Conservation (phyloP, 2,329 filamentous ascomycete genomes). For the Clonostachys sp. region DNA sequence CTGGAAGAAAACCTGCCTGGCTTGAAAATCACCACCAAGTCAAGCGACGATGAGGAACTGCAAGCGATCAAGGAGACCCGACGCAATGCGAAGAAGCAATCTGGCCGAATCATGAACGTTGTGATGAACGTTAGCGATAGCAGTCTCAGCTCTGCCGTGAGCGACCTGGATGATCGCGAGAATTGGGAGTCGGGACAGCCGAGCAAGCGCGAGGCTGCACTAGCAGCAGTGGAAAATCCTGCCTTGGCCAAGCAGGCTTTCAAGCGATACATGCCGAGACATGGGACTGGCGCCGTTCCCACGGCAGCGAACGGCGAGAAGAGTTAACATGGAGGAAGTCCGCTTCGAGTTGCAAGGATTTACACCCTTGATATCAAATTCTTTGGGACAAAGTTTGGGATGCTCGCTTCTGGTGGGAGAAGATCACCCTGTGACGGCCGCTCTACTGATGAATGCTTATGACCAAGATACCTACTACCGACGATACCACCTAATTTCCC, state of each 20-base stretch:
- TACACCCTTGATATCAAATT: not conserved
- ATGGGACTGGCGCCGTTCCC: not conserved
- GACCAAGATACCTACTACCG: too few species aligned
- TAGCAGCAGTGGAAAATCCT: slow-evolving; percentile 47
- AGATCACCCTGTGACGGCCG: too few species aligned
- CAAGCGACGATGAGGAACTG: slow-evolving; percentile 76
- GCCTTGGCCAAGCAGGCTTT: slow-evolving; percentile 31
- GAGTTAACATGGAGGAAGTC: not conserved
- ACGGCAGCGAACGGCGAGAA: not conserved
- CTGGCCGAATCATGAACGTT: slow-evolving; percentile 45
- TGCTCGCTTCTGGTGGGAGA: too few species aligned
- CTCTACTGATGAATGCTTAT: too few species aligned
- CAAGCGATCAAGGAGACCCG: slow-evolving; percentile 72
- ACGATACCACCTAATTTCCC: too few species aligned
- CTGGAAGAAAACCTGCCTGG: slow-evolving; percentile 72
- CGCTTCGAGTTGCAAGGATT: not conserved
- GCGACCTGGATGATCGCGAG: slow-evolving; percentile 42
- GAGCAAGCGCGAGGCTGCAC: slow-evolving; percentile 48
- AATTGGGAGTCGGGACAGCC: slow-evolving; percentile 31
- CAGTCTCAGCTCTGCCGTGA: slow-evolving; percentile 48
- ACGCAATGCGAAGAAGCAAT: slow-evolving; percentile 65
- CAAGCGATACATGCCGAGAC: slow-evolving; percentile 15
- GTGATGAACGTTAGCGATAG: slow-evolving; percentile 52
- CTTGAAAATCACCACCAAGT: slow-evolving; percentile 67
- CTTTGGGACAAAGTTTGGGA: not conserved